A percentile compares a stretch with the other conserved stretches of the same genome.
Conservation (phyloP, 1,284 basidiomycete species). For the Leccinum subfulvum region DNA sequence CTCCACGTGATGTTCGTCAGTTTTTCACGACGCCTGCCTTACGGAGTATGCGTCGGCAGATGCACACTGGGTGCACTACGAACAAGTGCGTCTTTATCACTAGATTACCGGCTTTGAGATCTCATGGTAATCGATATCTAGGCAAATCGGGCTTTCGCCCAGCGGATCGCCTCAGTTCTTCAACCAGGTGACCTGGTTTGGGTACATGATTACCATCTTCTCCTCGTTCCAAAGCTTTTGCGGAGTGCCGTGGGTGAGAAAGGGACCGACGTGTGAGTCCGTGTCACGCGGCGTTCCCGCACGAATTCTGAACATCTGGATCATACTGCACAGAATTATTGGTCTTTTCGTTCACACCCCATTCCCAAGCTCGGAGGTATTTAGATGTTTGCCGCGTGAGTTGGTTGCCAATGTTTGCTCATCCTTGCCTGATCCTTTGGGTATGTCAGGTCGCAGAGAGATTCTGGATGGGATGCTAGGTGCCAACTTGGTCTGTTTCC, state of each 20-base stretch:
- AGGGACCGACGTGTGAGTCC: conserved; percentile 25
- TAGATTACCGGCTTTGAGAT: neutral
- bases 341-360: conserved; percentile 97
- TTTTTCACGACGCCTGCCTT: neutral
- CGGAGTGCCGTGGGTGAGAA: conserved; percentile 47
- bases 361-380: conserved; percentile 96
- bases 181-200: conserved; percentile 88
- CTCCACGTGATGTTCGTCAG: too few relatives aligned
- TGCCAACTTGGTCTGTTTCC: conserved; percentile 95
- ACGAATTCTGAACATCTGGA: neutral
- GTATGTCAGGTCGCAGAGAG: conserved; percentile 69
- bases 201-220: conserved; percentile 91
- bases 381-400: conserved; percentile 86
- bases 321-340: conserved; percentile 60
- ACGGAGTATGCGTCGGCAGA: conserved; percentile 82
- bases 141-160: conserved; percentile 86
- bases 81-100: conserved; percentile 20
- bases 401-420: conserved; percentile 18
- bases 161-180: conserved; percentile 76
- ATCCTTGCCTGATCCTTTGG: neutral
- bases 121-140: conserved; percentile 34
- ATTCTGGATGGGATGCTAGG: conserved; percentile 98
- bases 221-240: conserved; percentile 86
- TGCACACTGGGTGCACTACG: conserved; percentile 58
- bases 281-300: conserved; percentile 7